Evolutionary conservation across 495 filamentous ascomycete species (phyloP).

Genomic region (Lasiosphaeria ovina): DNA sequence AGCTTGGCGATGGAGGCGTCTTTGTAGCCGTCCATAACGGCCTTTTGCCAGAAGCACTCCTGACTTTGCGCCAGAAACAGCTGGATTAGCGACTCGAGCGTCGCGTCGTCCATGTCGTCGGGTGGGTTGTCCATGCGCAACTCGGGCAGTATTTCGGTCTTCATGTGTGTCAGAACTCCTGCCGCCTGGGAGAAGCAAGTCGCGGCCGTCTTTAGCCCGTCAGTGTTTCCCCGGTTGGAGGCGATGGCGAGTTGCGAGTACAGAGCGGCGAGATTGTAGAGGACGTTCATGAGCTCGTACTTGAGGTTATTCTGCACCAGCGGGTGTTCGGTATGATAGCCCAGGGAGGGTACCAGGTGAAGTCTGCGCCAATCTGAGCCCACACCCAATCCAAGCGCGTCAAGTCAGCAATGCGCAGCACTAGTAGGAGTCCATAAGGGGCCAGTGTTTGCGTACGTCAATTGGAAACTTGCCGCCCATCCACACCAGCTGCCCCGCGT

Average conservation of each 20-base stretch:
- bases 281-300: constrained; percentile 90
- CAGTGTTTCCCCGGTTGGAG: constrained; percentile 71
- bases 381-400: neutral
- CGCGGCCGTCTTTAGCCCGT: constrained; percentile 84
- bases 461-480: constrained; percentile 94
- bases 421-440: neutral
- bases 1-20: constrained; percentile 88
- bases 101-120: constrained; percentile 92
- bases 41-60: constrained; percentile 98
- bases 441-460: constrained; percentile 60
- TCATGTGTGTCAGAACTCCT: constrained; percentile 78
- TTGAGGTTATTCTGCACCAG: constrained; percentile 88
- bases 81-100: constrained; percentile 77
- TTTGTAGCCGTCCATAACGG: constrained; percentile 89
- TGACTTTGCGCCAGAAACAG: constrained; percentile 89
- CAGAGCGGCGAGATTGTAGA: constrained; percentile 88
- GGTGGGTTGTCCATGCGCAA: constrained; percentile 75
- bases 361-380: constrained; percentile 83
- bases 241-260: constrained; percentile 89
- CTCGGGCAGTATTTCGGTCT: constrained; percentile 76
- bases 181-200: constrained; percentile 90
- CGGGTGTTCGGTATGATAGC: constrained; percentile 80
- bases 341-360: constrained; percentile 90
- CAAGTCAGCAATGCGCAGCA: constrained; percentile 22
- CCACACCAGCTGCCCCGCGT: constrained; percentile 93